phyloP scores from a whole-genome alignment of 495 filamentous ascomycete species.

The Lindgomyces ingoldianus region DNA sequence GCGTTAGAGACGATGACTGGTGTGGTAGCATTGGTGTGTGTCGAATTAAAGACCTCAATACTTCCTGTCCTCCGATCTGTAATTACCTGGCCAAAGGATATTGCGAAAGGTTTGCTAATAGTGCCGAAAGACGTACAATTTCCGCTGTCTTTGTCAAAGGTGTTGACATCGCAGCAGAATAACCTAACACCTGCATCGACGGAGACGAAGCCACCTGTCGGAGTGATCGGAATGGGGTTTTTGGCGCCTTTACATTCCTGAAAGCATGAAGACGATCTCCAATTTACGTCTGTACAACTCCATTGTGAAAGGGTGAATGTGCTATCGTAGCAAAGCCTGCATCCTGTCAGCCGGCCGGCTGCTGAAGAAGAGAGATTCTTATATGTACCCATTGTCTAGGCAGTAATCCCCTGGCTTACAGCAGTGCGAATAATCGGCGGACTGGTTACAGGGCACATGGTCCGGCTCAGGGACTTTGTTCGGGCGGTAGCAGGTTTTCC shows the following conservation, averaged over 20 bases:
- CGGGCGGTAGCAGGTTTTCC: not conserved
- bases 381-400: not conserved
- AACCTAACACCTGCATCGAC: not conserved
- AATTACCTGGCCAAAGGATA: constrained; percentile 2
- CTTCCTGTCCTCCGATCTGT: constrained; percentile 2
- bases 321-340: not conserved
- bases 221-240: not conserved
- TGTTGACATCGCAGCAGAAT: constrained; percentile 7
- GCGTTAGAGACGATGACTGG: too few relatives aligned
- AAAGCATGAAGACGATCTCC: not conserved
- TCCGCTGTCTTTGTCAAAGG: not conserved
- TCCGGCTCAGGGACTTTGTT: not conserved
- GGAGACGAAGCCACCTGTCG: constrained; percentile 2
- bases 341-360: not conserved
- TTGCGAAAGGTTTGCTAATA: not conserved
- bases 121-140: not conserved
- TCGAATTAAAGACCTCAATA: constrained; percentile 2
- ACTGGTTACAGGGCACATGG: not conserved
- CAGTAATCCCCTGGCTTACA: not conserved
- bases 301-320: not conserved
- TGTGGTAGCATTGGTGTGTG: not conserved
- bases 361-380: too few relatives aligned
- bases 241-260: not conserved
- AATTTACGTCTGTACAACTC: not conserved
- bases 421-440: not conserved